These are phyloP conservation scores for Penicillium sp. DNA, from an alignment of 2,329 filamentous ascomycete genomes.

Conservation along the genomic window DNA sequence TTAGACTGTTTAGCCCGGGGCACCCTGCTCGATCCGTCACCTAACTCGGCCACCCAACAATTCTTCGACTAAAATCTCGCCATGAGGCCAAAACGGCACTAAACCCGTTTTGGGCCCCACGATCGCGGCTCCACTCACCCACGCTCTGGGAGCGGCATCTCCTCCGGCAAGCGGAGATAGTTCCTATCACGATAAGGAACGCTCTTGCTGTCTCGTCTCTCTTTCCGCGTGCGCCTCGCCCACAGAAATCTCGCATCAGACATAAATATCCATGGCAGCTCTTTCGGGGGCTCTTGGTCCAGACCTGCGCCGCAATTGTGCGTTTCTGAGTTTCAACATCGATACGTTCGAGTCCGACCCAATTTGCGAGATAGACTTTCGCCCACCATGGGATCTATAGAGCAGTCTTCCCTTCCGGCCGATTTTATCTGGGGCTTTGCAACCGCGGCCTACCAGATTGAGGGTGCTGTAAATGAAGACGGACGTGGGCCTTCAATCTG, in stretches of 20 bases:
- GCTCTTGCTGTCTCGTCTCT: constrained; percentile 7
- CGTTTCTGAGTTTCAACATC: not conserved
- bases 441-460: constrained; percentile 83
- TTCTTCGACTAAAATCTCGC: not conserved
- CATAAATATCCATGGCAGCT: constrained; percentile 12
- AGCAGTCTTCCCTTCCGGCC: constrained; percentile 53
- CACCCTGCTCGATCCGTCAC: not conserved
- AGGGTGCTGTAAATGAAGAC: constrained; percentile 72
- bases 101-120: constrained; percentile 8
- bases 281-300: not conserved
- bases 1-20: not conserved
- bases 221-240: not conserved
- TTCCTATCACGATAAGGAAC: constrained; percentile 29
- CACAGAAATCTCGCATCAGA: not conserved
- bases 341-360: not conserved
- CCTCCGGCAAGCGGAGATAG: constrained; percentile 27
- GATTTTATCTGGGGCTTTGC: constrained; percentile 81
- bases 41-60: not conserved
- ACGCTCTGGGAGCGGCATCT: constrained; percentile 23
- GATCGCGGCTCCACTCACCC: constrained; percentile 13
- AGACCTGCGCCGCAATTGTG: constrained; percentile 1
- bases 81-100: not conserved
- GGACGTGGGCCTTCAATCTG: constrained; percentile 82
- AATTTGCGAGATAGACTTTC: not conserved
- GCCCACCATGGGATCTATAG: constrained; percentile 30